phyloP scores from a whole-genome alignment of 2,329 filamentous ascomycete species.

The Xylaria sp. region DNA sequence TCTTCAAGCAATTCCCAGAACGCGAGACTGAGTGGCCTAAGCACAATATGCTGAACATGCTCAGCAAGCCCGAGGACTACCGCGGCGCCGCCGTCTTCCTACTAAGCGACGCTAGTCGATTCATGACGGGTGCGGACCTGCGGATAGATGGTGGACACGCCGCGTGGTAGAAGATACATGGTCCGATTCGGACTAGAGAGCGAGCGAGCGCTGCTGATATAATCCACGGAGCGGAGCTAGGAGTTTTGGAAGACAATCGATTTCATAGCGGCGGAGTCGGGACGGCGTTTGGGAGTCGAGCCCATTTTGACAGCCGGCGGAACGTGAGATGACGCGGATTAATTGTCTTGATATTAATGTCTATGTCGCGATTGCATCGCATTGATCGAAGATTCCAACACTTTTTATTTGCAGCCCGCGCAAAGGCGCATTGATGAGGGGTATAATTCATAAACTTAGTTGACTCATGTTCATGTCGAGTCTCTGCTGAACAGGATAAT shows the following conservation, averaged over 20 bases:
- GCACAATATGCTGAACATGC: slow-evolving; percentile 83
- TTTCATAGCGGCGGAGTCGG: slow-evolving; percentile 8
- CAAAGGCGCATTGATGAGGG: not conserved
- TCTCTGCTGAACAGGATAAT: not conserved
- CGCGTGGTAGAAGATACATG: slow-evolving; percentile 59
- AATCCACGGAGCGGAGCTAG: not conserved
- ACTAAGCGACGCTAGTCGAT: slow-evolving; percentile 73
- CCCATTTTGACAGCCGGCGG: not conserved
- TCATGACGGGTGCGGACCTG: slow-evolving; percentile 76
- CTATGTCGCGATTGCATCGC: not conserved
- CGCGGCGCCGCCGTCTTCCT: slow-evolving; percentile 76
- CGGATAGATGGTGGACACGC: slow-evolving; percentile 77
- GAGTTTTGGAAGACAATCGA: not conserved
- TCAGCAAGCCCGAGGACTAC: slow-evolving; percentile 76
- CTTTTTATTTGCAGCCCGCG: not conserved
- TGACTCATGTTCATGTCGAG: not conserved
- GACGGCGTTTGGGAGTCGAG: slow-evolving; percentile 8
- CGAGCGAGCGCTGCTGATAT: not conserved
- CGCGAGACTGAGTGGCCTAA: slow-evolving; percentile 75
- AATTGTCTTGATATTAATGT: not conserved
- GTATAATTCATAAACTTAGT: not conserved
- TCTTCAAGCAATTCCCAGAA: slow-evolving; percentile 81
- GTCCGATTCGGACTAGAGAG: not conserved
- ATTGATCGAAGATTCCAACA: not conserved
- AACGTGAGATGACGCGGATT: not conserved